Evolutionary conservation across 2,329 filamentous ascomycete genomes (phyloP).

Genomic region (Aspergillus sp.): DNA sequence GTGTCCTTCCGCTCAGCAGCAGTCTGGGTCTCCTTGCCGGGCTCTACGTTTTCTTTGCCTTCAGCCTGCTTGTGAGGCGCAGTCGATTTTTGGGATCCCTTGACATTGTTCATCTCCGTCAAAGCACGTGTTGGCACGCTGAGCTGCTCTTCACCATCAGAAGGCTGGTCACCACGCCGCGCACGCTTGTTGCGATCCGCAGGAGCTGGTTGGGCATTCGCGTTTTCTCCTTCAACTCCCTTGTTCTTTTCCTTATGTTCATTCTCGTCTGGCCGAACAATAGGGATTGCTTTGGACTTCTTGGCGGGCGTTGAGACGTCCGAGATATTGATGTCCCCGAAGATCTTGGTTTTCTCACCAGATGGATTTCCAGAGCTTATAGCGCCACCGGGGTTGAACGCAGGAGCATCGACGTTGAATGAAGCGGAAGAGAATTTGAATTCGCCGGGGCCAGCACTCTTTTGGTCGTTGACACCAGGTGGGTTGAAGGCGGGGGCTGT

Average conservation of each 20-base stretch:
- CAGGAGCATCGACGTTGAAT: slow-evolving; percentile 69
- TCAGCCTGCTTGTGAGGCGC: slow-evolving; percentile 23
- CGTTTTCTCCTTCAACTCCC: slow-evolving; percentile 45
- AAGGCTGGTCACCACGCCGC: slow-evolving; percentile 57
- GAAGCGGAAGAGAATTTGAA: slow-evolving; percentile 64
- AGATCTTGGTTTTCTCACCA: slow-evolving; percentile 46
- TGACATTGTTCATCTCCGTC: slow-evolving; percentile 24
- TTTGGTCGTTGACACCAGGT: slow-evolving; percentile 10
- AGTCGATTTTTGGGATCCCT: slow-evolving; percentile 18
- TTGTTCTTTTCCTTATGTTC: slow-evolving; percentile 35
- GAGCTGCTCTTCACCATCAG: slow-evolving; percentile 68
- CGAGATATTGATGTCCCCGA: slow-evolving; percentile 58
- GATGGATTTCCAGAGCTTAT: slow-evolving; percentile 15
- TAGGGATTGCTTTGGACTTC: slow-evolving; percentile 76
- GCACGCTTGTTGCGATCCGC: slow-evolving; percentile 69
- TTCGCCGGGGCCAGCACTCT: slow-evolving; percentile 15
- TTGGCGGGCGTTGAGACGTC: slow-evolving; percentile 61
- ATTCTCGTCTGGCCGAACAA: slow-evolving; percentile 58
- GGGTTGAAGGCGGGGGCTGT: slow-evolving; percentile 67
- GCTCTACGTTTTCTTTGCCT: slow-evolving; percentile 31
- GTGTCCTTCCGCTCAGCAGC: slow-evolving; percentile 23
- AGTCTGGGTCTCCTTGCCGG: slow-evolving; percentile 36
- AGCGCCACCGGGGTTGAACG: slow-evolving; percentile 59
- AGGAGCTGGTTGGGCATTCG: slow-evolving; percentile 57
- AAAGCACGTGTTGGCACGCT: slow-evolving; percentile 45